Percentiles rank a stretch among this genome's conserved stretches.
Conservation (phyloP, 1,284 basidiomycete species). For the Heterobasidion parviporum region DNA sequence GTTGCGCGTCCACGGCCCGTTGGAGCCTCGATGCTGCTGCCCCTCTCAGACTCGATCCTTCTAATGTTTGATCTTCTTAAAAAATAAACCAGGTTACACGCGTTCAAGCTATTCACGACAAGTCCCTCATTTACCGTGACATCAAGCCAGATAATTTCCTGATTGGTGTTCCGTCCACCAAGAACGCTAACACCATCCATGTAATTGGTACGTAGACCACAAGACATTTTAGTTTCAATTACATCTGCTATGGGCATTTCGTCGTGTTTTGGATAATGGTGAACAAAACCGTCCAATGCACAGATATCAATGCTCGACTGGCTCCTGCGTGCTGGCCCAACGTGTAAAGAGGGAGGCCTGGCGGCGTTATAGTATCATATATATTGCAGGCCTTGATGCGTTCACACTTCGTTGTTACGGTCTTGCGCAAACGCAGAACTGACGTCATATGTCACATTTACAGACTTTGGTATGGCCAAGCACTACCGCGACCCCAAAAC, state of each 20-base stretch:
- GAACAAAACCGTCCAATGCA: too few relatives aligned
- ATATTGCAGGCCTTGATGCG: neutral
- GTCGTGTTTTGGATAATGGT: too few relatives aligned
- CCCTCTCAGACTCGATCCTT: too few relatives aligned
- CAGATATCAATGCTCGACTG: too few relatives aligned
- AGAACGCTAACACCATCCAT: slow-evolving; percentile 85
- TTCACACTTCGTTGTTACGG: neutral
- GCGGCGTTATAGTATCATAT: neutral
- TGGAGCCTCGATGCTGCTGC: neutral
- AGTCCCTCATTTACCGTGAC: slow-evolving; percentile 97
- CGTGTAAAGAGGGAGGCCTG: neutral
- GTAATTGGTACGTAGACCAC: slow-evolving; percentile 63
- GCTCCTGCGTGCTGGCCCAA: neutral
- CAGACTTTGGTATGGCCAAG: slow-evolving; percentile 98
- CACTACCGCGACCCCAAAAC: slow-evolving; percentile 99
- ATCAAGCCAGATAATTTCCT: slow-evolving; percentile 99
- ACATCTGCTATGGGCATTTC: too few relatives aligned
- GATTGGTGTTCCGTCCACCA: slow-evolving; percentile 90
- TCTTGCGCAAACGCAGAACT: neutral
- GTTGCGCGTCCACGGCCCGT: neutral
- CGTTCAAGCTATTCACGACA: slow-evolving; percentile 96
- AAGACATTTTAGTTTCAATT: neutral
- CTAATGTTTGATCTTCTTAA: neutral
- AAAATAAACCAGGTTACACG: slow-evolving; percentile 72
- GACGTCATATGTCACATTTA: slow-evolving; percentile 10